Evolutionary conservation across 495 filamentous ascomycete species (phyloP).

Genomic region (Tirmania nivea): DNA sequence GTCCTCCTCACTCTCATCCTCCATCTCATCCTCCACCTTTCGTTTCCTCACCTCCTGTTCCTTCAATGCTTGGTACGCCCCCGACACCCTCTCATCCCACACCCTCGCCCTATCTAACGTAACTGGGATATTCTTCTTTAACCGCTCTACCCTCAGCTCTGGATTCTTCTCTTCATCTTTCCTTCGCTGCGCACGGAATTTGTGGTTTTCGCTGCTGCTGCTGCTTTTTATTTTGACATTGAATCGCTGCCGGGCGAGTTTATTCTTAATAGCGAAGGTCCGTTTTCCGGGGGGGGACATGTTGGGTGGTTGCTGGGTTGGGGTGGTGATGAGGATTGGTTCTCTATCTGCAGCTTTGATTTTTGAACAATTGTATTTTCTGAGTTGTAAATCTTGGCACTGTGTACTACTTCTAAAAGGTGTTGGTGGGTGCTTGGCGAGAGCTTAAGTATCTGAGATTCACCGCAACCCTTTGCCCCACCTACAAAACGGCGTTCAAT

Average conservation of each 20-base stretch:
- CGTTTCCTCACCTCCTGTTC: constrained; percentile 37
- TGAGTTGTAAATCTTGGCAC: too few relatives aligned
- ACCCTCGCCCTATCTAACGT: constrained; percentile 77
- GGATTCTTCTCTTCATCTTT: constrained; percentile 72
- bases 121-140: constrained; percentile 54
- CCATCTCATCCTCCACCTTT: constrained; percentile 22
- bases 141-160: constrained; percentile 43
- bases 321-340: too few relatives aligned
- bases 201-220: constrained; percentile 46
- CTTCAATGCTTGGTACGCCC: constrained; percentile 42
- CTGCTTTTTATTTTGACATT: constrained; percentile 60
- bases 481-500: too few relatives aligned
- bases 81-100: constrained; percentile 70
- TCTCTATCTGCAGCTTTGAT: too few relatives aligned
- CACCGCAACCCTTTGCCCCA: too few relatives aligned
- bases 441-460: too few relatives aligned
- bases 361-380: too few relatives aligned
- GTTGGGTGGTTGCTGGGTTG: too few relatives aligned
- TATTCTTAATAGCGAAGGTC: constrained; percentile 30
- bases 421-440: too few relatives aligned
- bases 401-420: too few relatives aligned
- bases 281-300: not conserved
- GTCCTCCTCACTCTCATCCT: constrained; percentile 23
- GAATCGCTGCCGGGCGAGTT: constrained; percentile 47
- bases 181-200: constrained; percentile 52